Evolutionary conservation across 805 yeast genomes (phyloP).

Genomic region (Schizosaccharomyces pombe): DNA sequence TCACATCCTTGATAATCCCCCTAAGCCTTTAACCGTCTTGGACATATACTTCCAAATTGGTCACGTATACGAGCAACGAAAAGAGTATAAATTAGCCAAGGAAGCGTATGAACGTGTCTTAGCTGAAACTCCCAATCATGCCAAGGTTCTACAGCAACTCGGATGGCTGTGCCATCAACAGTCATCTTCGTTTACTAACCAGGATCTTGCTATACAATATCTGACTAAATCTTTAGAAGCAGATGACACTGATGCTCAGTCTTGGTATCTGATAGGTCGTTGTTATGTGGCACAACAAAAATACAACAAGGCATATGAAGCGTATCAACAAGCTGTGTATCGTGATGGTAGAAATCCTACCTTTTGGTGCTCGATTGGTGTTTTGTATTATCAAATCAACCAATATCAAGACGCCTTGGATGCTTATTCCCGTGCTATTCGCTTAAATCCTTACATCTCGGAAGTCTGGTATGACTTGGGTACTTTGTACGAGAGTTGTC

Average conservation of each 20-base stretch:
- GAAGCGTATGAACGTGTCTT: slow-evolving; percentile 90
- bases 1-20: slow-evolving; percentile 74
- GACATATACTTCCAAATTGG: slow-evolving; percentile 99
- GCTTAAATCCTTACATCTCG: slow-evolving; percentile 82
- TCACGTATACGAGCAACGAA: slow-evolving; percentile 77
- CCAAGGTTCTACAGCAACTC: slow-evolving; percentile 83
- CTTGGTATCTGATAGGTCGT: slow-evolving; percentile 92
- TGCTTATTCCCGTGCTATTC: slow-evolving; percentile 89
- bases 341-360: slow-evolving; percentile 92
- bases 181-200: slow-evolving; percentile 44
- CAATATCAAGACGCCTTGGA: slow-evolving; percentile 93
- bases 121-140: slow-evolving; percentile 74
- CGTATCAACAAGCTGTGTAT: slow-evolving; percentile 95
- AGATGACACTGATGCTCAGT: slow-evolving; percentile 76
- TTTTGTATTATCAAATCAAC: slow-evolving; percentile 79
- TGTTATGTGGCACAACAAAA: slow-evolving; percentile 92
- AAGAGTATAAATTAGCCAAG: slow-evolving; percentile 72
- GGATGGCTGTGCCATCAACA: slow-evolving; percentile 78
- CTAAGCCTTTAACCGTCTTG: slow-evolving; percentile 83
- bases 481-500: slow-evolving; percentile 88
- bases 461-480: slow-evolving; percentile 99
- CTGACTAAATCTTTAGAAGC: slow-evolving; percentile 72
- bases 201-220: slow-evolving; percentile 60
- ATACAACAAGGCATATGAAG: slow-evolving; percentile 89
- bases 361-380: slow-evolving; percentile 93